Conservation (phyloP, 352 stramenopile species). For the Plasmopara muralis region DNA sequence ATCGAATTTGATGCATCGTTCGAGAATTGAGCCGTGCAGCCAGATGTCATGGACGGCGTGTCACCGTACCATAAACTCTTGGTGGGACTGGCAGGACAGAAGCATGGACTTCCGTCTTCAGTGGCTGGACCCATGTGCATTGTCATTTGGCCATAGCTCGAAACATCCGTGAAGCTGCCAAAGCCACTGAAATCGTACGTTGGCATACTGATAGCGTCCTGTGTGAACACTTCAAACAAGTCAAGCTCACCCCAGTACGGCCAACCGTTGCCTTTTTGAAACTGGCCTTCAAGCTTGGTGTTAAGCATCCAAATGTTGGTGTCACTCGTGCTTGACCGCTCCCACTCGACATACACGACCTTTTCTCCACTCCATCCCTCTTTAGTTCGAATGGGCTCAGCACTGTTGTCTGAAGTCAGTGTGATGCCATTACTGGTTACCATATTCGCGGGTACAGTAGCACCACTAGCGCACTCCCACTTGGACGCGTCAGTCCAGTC, state of each 20-base stretch:
- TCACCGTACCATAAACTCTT: conserved; percentile 56
- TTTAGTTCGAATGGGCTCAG: conserved; percentile 53
- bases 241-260: conserved; percentile 73
- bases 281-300: conserved; percentile 63
- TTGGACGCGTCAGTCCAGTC: conserved; percentile 56
- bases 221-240: conserved; percentile 81
- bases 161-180: conserved; percentile 25
- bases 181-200: conserved; percentile 50
- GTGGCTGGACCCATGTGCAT: conserved; percentile 59
- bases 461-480: conserved; percentile 53
- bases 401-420: conserved; percentile 43
- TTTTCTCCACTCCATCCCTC: conserved; percentile 64
- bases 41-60: conserved; percentile 51
- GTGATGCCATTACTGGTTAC: conserved; percentile 46
- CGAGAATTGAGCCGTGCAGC: conserved; percentile 65
- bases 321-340: conserved; percentile 49
- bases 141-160: conserved; percentile 62
- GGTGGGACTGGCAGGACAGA: conserved; percentile 38
- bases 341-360: conserved; percentile 68
- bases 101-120: conserved; percentile 41
- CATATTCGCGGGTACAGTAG: conserved; percentile 32
- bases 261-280: conserved; percentile 50
- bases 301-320: conserved; percentile 86
- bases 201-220: conserved; percentile 34
- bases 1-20: conserved; percentile 56